Percentiles rank a stretch among this genome's conserved stretches.
Conservation (phyloP, 1,139 yeast genomes). For the Trichomonascaceae sp. region DNA sequence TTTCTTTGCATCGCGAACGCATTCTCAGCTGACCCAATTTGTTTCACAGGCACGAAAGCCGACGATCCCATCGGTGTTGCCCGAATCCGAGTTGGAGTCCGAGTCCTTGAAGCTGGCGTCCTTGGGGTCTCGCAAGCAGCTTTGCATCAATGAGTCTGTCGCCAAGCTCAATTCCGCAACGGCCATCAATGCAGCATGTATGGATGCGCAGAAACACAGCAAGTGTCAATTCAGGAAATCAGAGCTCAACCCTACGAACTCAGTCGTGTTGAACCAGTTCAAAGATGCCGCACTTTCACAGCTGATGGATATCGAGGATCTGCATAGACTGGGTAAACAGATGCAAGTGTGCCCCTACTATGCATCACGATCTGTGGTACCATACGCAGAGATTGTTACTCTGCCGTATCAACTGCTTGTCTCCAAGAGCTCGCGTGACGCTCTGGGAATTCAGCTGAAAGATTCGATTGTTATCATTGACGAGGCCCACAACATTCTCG, state of each 20-base stretch:
- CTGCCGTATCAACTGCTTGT: constrained; percentile 76
- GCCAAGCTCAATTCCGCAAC: constrained; percentile 35
- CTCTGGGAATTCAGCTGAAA: constrained; percentile 45
- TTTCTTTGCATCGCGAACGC: constrained; percentile 75
- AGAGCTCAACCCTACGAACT: constrained; percentile 22
- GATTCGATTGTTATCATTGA: constrained; percentile 69
- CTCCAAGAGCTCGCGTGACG: constrained; percentile 48
- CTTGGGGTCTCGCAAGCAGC: constrained; percentile 66
- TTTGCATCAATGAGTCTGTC: constrained; percentile 63
- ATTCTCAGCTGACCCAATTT: constrained; percentile 77
- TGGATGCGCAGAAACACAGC: constrained; percentile 47
- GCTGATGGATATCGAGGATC: constrained; percentile 74
- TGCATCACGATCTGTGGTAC: constrained; percentile 44
- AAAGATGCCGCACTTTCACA: constrained; percentile 47
- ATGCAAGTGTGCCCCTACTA: constrained; percentile 72
- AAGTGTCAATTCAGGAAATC: constrained; percentile 42
- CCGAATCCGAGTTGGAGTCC: constrained; percentile 21
- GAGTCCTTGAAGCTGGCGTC: constrained; percentile 17
- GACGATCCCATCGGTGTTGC: constrained; percentile 38
- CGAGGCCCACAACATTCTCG: constrained; percentile 85
- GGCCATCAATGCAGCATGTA: constrained; percentile 72
- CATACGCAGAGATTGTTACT: constrained; percentile 59
- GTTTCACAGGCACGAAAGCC: constrained; percentile 59
- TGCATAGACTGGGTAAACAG: constrained; percentile 45
- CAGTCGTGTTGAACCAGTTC: constrained; percentile 32